These are phyloP conservation scores for Betula pendula DNA, from an alignment of 306 rosid species.

Conservation along the genomic window DNA sequence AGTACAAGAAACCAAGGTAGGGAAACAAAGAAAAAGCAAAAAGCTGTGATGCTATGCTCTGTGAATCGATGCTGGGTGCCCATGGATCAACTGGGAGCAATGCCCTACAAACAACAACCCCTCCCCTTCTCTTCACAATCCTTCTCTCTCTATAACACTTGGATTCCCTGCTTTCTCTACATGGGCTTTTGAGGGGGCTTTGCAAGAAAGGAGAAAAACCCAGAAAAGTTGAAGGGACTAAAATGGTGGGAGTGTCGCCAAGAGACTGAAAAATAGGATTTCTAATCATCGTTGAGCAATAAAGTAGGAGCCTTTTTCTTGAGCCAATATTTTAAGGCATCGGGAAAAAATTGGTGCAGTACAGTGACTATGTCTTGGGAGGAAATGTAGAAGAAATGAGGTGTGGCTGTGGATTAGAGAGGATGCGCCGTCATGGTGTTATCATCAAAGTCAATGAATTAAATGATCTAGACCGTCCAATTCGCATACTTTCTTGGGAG, in stretches of 20 bases:
- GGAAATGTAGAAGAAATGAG: not conserved
- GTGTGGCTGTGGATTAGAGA: slow-evolving; percentile 1
- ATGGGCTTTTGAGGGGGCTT: slow-evolving; percentile 14
- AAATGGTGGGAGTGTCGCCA: slow-evolving; percentile 29
- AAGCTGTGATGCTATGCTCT: slow-evolving; percentile 85
- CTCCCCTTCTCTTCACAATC: slow-evolving; percentile 30
- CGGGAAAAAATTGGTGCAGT: not conserved
- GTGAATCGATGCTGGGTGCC: slow-evolving; percentile 80
- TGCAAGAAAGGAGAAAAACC: slow-evolving; percentile 20
- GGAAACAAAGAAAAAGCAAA: slow-evolving; percentile 85
- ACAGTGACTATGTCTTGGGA: not conserved
- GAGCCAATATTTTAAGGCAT: not conserved
- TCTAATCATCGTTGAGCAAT: slow-evolving; percentile 18
- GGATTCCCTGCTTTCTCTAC: slow-evolving; percentile 19
- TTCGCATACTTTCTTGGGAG: not conserved
- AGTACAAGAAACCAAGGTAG: slow-evolving; percentile 84
- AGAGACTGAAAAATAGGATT: slow-evolving; percentile 25
- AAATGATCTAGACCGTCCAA: slow-evolving; percentile 6
- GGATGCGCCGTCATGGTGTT: not conserved
- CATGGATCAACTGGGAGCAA: slow-evolving; percentile 82
- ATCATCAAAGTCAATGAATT: slow-evolving; percentile 8
- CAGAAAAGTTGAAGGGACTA: slow-evolving; percentile 33
- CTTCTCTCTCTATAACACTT: slow-evolving; percentile 6
- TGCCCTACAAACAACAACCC: slow-evolving; percentile 45
- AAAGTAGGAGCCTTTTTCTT: not conserved